These are phyloP conservation scores for Phyllosticta paracitricarpa DNA, from an alignment of 2,329 filamentous ascomycete genomes.

Conservation along the genomic window DNA sequence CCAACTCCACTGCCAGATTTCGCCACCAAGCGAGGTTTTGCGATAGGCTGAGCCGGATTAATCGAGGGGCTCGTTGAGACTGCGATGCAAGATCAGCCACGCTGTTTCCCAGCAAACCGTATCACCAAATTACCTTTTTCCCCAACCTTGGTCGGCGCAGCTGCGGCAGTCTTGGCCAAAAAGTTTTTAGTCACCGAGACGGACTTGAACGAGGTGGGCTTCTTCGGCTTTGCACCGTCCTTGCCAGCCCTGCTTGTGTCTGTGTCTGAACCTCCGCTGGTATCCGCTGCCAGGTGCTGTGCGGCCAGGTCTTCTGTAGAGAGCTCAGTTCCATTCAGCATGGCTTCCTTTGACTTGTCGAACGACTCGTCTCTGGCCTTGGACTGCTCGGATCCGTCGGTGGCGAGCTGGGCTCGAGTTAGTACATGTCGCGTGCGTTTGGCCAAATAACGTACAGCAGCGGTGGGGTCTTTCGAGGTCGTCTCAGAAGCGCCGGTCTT, in stretches of 20 bases:
- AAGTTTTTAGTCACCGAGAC: constrained; percentile 81
- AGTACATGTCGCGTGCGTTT: neutral
- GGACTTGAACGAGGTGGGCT: constrained; percentile 69
- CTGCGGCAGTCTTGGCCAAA: constrained; percentile 58
- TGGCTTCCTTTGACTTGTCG: constrained; percentile 17
- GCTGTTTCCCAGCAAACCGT: neutral
- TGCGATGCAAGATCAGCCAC: neutral
- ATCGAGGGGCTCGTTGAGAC: constrained; percentile 21
- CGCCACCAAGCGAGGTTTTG: constrained; percentile 63
- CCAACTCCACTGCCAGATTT: constrained; percentile 57
- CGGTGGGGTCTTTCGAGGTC: neutral
- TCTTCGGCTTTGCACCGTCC: constrained; percentile 53
- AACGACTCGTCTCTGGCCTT: constrained; percentile 6
- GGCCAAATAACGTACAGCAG: constrained; percentile 18
- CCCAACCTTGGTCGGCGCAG: constrained; percentile 36
- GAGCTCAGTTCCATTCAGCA: constrained; percentile 28
- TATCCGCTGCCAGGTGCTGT: constrained; percentile 47
- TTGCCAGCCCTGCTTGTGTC: constrained; percentile 57
- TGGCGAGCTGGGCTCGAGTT: constrained; percentile 3
- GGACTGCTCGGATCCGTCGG: constrained; percentile 3
- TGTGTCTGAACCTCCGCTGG: constrained; percentile 67
- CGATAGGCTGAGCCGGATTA: constrained; percentile 41
- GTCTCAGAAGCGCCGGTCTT: constrained; percentile 4
- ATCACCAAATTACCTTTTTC: constrained; percentile 40
- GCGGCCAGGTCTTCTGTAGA: constrained; percentile 20